Conservation (phyloP, 1,284 basidiomycete species). For the Ustilago vetiveriae region DNA sequence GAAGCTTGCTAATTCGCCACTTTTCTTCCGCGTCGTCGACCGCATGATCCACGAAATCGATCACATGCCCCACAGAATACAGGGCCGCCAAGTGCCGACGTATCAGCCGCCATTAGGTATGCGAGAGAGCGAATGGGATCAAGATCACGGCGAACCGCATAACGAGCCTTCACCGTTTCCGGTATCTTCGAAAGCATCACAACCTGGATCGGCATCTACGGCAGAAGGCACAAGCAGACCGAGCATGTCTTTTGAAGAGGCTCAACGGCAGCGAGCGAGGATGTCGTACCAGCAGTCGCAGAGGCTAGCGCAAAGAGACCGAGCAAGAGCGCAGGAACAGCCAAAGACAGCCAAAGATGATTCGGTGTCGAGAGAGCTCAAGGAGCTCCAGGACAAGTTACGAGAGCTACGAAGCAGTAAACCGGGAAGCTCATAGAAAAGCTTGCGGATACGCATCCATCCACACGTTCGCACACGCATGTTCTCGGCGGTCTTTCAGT, state of each 20-base stretch:
- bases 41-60: conserved; percentile 59
- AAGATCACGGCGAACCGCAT: conserved; percentile 54
- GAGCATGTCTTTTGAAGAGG: conserved; percentile 33
- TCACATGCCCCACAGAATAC: conserved; percentile 51
- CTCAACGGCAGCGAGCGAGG: conserved; percentile 30
- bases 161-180: conserved; percentile 52
- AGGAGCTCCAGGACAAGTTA: conserved; percentile 46
- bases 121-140: conserved; percentile 51
- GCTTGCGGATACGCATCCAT: background rate
- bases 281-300: conserved; percentile 42
- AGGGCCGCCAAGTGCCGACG: conserved; percentile 48
- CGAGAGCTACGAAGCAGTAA: conserved; percentile 28
- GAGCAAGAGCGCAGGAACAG: conserved; percentile 19
- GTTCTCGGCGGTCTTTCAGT: too few relatives aligned
- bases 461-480: too few relatives aligned
- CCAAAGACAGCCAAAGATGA: conserved; percentile 22
- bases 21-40: conserved; percentile 55
- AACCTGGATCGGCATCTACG: background rate
- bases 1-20: conserved; percentile 47
- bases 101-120: conserved; percentile 51
- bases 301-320: conserved; percentile 34
- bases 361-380: conserved; percentile 35
- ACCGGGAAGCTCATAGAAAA: conserved; percentile 1
- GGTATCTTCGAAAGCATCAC: background rate
- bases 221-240: background rate